Evolutionary conservation across 441 rosid genomes (phyloP).

Genomic region (Adansonia madagascariensis): DNA sequence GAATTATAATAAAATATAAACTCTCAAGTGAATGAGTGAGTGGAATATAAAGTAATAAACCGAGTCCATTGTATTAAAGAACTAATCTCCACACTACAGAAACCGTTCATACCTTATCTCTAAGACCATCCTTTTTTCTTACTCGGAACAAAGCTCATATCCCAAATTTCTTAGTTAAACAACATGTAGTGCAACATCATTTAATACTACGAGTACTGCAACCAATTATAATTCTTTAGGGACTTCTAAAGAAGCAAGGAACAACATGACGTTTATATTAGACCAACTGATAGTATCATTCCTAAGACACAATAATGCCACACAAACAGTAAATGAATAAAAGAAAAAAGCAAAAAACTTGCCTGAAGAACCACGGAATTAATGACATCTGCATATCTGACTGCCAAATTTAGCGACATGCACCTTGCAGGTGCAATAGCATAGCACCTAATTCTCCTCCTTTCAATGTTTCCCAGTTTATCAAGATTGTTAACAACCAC

Average conservation of each 20-base stretch:
- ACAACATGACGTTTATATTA: not conserved
- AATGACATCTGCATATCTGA: constrained; percentile 90
- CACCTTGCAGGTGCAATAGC: constrained; percentile 97
- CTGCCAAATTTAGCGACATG: constrained; percentile 91
- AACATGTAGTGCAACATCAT: not conserved
- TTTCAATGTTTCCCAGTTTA: constrained; percentile 66
- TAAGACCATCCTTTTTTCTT: not conserved
- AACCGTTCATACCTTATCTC: not conserved
- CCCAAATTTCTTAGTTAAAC: not conserved
- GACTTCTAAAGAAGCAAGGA: not conserved
- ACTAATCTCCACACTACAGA: constrained; percentile 7
- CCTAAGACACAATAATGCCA: not conserved
- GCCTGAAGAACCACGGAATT: constrained; percentile 93
- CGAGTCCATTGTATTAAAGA: not conserved
- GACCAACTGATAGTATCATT: not conserved
- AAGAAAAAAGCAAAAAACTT: constrained; percentile 29
- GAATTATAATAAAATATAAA: not conserved
- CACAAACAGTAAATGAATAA: constrained; percentile 10
- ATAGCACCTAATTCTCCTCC: constrained; percentile 77
- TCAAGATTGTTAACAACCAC: constrained; percentile 62
- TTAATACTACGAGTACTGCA: not conserved
- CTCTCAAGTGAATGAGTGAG: not conserved
- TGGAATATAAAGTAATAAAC: not conserved
- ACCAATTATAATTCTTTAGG: not conserved
- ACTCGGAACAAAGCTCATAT: not conserved